phyloP scores from a whole-genome alignment of 1,139 yeast genomes.

The Kluyveromyces sp. region DNA sequence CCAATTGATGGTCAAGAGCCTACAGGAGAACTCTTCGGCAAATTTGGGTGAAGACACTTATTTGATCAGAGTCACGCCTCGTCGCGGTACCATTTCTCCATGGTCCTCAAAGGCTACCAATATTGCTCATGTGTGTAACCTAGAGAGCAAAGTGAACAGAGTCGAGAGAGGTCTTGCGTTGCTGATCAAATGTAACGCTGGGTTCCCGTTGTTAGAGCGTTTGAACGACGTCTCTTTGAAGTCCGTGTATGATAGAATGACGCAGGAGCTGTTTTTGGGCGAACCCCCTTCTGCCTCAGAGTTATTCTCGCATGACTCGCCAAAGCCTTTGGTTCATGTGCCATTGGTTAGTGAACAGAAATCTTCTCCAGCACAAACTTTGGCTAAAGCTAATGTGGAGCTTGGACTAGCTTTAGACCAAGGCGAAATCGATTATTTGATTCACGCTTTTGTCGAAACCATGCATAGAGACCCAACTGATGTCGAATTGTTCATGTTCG shows the following conservation, averaged over 20 bases:
- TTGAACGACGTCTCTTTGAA: conserved; percentile 52
- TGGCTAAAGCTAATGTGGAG: conserved; percentile 69
- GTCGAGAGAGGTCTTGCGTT: conserved; percentile 87
- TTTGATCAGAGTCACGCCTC: conserved; percentile 74
- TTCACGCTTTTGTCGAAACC: conserved; percentile 63
- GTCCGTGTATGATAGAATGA: conserved; percentile 89
- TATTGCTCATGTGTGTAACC: conserved; percentile 83
- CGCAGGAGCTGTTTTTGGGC: conserved; percentile 60
- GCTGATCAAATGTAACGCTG: conserved; percentile 60
- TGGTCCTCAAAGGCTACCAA: conserved; percentile 99
- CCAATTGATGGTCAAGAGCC: conserved; percentile 41
- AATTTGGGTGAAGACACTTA: conserved; percentile 46
- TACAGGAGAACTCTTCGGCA: conserved; percentile 24
- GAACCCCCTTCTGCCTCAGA: conserved; percentile 58
- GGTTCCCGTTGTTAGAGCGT: conserved; percentile 54
- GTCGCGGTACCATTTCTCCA: conserved; percentile 95
- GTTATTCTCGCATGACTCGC: conserved; percentile 69
- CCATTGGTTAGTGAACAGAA: conserved; percentile 42
- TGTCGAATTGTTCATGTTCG: conserved; percentile 97
- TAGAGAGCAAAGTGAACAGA: conserved; percentile 61
- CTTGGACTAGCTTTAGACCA: conserved; percentile 88
- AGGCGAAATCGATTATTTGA: conserved; percentile 86
- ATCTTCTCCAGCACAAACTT: conserved; percentile 45
- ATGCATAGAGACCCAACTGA: conserved; percentile 94
- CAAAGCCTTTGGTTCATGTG: conserved; percentile 78